phyloP scores from a whole-genome alignment of 1,284 basidiomycete genomes.

The Rhodofomes roseus region DNA sequence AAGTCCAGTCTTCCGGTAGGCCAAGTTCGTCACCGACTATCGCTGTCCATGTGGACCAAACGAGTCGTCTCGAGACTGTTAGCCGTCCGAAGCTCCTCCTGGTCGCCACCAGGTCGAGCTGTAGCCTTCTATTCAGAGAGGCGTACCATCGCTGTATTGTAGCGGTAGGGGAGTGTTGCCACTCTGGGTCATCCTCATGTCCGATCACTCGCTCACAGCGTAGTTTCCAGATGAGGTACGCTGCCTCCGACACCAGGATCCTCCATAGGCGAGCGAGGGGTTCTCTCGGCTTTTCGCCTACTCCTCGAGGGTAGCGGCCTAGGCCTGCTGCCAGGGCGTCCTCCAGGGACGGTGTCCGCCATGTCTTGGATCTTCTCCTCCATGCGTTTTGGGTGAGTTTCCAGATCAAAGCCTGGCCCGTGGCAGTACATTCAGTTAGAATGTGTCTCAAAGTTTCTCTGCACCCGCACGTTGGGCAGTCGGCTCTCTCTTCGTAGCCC shows the following conservation, averaged over 20 bases:
- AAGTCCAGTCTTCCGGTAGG: too few species aligned
- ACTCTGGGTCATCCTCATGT: neutral
- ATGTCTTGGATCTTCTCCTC: neutral
- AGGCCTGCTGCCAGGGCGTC: neutral
- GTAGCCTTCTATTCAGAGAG: neutral
- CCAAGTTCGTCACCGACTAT: too few species aligned
- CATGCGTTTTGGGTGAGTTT: neutral
- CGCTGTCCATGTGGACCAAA: too few species aligned
- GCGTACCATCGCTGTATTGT: neutral
- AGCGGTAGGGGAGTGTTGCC: neutral
- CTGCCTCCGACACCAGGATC: neutral
- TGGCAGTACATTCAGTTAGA: neutral
- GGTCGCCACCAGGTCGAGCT: neutral
- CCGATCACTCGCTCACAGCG: neutral
- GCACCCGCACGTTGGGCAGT: neutral
- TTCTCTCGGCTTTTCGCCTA: conserved; percentile 7
- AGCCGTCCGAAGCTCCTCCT: neutral
- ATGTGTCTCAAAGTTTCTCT: neutral
- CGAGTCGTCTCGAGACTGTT: neutral
- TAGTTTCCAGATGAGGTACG: neutral
- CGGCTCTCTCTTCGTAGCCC: neutral
- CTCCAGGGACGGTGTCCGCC: neutral
- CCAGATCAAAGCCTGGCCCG: neutral
- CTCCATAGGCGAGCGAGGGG: conserved; percentile 5
- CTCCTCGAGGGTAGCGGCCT: too few species aligned